phyloP scores from a whole-genome alignment of 768 basidiomycete species.

The Rhodocollybia butyracea region DNA sequence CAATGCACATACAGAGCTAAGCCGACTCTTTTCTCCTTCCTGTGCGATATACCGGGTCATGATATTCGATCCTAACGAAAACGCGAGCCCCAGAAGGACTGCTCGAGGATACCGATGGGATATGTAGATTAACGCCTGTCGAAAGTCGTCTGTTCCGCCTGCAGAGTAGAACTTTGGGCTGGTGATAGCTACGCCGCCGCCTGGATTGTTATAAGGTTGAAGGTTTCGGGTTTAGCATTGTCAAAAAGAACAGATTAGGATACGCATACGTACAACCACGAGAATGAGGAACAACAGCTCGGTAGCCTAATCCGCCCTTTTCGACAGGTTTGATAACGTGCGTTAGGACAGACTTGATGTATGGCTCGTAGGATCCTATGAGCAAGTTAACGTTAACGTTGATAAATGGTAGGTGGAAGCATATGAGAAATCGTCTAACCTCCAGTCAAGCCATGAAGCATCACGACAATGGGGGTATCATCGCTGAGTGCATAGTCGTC shows the following conservation, averaged over 20 bases:
- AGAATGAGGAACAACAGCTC: conserved; percentile 67
- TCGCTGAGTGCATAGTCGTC: conserved; percentile 33
- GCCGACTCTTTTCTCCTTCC: conserved; percentile 45
- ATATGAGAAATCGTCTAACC: conserved; percentile 26
- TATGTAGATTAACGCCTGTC: conserved; percentile 58
- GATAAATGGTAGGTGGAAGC: not conserved
- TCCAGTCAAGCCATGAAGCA: conserved; percentile 55
- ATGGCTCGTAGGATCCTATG: conserved; percentile 61
- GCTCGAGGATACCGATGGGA: conserved; percentile 53
- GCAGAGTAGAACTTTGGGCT: conserved; percentile 62
- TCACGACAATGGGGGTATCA: conserved; percentile 52
- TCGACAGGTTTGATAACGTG: conserved; percentile 47
- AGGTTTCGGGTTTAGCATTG: not conserved
- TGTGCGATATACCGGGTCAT: conserved; percentile 65
- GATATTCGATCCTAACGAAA: conserved; percentile 75
- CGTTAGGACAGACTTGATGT: conserved; percentile 59
- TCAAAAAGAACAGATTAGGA: not conserved
- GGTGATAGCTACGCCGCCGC: conserved; percentile 59
- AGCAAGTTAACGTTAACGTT: not conserved
- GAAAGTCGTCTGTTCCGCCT: conserved; percentile 64
- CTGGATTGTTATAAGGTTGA: conserved; percentile 21
- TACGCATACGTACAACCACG: conserved; percentile 50
- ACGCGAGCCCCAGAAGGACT: conserved; percentile 63
- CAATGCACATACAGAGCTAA: conserved; percentile 44
- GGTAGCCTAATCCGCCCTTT: conserved; percentile 62